phyloP scores from a whole-genome alignment of 2,329 filamentous ascomycete genomes.

The Fusarium burgessii region DNA sequence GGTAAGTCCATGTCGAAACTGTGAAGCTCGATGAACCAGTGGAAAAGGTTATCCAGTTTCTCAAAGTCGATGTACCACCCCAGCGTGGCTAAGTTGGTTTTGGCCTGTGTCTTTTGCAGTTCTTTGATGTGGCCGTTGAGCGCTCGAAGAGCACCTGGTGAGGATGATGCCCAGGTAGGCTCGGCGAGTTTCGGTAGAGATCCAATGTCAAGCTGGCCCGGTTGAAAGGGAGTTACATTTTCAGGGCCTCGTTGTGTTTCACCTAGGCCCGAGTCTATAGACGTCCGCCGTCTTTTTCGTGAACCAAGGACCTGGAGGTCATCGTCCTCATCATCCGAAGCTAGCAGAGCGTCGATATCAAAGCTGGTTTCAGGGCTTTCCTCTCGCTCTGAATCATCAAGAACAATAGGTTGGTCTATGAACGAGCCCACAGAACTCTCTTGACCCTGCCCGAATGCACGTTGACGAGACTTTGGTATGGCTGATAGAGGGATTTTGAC shows the following conservation, averaged over 20 bases:
- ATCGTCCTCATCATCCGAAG: slow-evolving; percentile 36
- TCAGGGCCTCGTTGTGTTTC: slow-evolving; percentile 9
- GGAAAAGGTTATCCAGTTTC: slow-evolving; percentile 80
- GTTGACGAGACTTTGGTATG: slow-evolving; percentile 41
- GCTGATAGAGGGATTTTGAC: slow-evolving; percentile 48
- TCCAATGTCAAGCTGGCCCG: slow-evolving; percentile 72
- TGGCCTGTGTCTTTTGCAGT: slow-evolving; percentile 73
- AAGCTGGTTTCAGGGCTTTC: slow-evolving; percentile 8
- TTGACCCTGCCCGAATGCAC: not conserved
- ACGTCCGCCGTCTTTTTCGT: slow-evolving; percentile 39
- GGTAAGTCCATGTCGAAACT: slow-evolving; percentile 78
- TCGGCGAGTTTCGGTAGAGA: slow-evolving; percentile 71
- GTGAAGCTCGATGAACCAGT: slow-evolving; percentile 92
- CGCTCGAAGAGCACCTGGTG: slow-evolving; percentile 42
- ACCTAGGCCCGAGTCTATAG: slow-evolving; percentile 38
- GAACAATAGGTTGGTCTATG: slow-evolving; percentile 7
- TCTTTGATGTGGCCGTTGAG: slow-evolving; percentile 67
- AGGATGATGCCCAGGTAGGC: slow-evolving; percentile 49
- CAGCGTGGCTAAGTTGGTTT: slow-evolving; percentile 71
- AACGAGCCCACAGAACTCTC: not conserved
- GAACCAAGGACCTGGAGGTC: slow-evolving; percentile 4
- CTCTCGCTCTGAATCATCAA: slow-evolving; percentile 12
- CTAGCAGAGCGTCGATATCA: slow-evolving; percentile 40
- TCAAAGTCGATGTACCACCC: slow-evolving; percentile 85
- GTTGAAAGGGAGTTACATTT: slow-evolving; percentile 65